Percentiles rank a stretch among this genome's conserved stretches.
Conservation (phyloP, 2,329 filamentous ascomycete species). For the Emydomyces testavorans region DNA sequence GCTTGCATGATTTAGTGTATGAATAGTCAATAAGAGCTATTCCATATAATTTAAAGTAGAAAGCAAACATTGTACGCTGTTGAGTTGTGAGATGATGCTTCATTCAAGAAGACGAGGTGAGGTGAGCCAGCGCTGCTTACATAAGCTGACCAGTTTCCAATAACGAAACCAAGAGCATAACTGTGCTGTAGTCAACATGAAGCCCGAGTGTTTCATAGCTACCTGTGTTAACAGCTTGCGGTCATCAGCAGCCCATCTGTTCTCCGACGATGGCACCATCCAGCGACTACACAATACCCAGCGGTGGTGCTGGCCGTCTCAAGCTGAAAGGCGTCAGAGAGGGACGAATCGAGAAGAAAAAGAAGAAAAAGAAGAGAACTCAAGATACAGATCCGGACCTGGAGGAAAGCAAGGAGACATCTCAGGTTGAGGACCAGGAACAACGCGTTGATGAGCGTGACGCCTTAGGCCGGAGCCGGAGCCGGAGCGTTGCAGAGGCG, state of each 20-base stretch:
- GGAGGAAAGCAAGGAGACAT: neutral
- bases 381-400: slow-evolving; percentile 17
- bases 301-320: slow-evolving; percentile 56
- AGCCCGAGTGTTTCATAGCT: too few species aligned
- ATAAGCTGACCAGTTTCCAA: too few species aligned
- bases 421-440: neutral
- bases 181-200: too few species aligned
- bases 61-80: too few species aligned
- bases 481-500: slow-evolving; percentile 15
- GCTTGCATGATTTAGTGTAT: too few species aligned
- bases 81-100: too few species aligned
- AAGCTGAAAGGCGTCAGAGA: slow-evolving; percentile 67
- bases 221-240: neutral
- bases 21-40: too few species aligned
- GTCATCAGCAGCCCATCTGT: neutral
- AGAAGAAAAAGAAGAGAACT: slow-evolving; percentile 21
- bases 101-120: too few species aligned
- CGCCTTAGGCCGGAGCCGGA: slow-evolving; percentile 5
- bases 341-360: slow-evolving; percentile 22
- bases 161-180: too few species aligned
- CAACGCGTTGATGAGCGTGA: neutral
- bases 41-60: too few species aligned
- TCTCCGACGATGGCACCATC: slow-evolving; percentile 10
- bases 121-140: too few species aligned
- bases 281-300: slow-evolving; percentile 19